Conservation (phyloP, 768 basidiomycete species). For the Lepiota brunneoincarnata region DNA sequence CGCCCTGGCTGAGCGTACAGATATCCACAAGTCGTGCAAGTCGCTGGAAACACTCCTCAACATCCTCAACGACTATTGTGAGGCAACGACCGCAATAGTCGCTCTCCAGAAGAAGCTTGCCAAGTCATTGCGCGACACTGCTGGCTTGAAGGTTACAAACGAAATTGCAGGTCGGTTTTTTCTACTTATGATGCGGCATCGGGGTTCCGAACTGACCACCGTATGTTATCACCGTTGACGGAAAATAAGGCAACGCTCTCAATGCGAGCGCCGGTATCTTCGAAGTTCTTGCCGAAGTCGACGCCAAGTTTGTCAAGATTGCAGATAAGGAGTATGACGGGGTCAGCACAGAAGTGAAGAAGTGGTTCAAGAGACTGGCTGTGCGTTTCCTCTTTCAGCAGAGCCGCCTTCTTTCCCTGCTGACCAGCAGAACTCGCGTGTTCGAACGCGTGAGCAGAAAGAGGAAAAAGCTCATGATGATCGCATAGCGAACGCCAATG, state of each 20-base stretch:
- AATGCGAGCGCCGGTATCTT: slow-evolving; percentile 62
- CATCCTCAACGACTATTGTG: slow-evolving; percentile 72
- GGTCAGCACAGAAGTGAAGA: slow-evolving; percentile 69
- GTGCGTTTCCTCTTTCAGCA: slow-evolving; percentile 38
- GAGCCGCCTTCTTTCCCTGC: not conserved
- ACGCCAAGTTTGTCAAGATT: slow-evolving; percentile 71
- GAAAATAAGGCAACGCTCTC: slow-evolving; percentile 60
- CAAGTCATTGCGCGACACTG: slow-evolving; percentile 67
- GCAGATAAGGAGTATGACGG: slow-evolving; percentile 70
- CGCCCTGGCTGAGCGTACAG: slow-evolving; percentile 50
- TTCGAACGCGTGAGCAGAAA: slow-evolving; percentile 45
- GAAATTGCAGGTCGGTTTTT: slow-evolving; percentile 59
- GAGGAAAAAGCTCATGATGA: slow-evolving; percentile 81
- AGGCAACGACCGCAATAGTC: slow-evolving; percentile 61
- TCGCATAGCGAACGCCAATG: slow-evolving; percentile 60
- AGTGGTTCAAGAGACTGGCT: slow-evolving; percentile 83
- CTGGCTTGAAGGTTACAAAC: slow-evolving; percentile 53
- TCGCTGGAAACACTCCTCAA: slow-evolving; percentile 66
- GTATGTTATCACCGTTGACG: no score
- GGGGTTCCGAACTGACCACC: no score
- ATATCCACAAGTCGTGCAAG: slow-evolving; percentile 82
- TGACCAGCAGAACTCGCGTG: not conserved
- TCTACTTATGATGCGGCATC: not conserved
- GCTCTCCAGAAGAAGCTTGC: slow-evolving; percentile 72
- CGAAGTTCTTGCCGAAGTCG: slow-evolving; percentile 68